phyloP scores from a whole-genome alignment of 2,329 filamentous ascomycete genomes.

The Aaosphaeria arxii region DNA sequence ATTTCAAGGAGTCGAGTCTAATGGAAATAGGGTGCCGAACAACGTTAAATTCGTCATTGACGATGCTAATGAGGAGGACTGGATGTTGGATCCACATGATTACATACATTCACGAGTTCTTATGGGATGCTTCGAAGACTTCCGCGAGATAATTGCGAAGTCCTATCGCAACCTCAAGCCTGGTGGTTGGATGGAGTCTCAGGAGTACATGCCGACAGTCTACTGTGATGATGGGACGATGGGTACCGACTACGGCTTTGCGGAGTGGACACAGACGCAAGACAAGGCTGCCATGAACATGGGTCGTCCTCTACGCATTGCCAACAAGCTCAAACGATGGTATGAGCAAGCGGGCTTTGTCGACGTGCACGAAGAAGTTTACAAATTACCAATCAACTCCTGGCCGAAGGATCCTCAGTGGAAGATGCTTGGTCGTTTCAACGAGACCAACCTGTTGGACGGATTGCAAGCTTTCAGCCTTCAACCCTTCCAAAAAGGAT shows the following conservation, averaged over 20 bases:
- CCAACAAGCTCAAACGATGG: conserved; percentile 52
- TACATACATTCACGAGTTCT: conserved; percentile 60
- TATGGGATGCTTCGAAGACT: conserved; percentile 57
- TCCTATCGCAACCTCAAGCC: conserved; percentile 53
- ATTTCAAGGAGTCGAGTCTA: background rate
- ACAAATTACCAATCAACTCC: conserved; percentile 52
- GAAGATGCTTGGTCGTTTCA: conserved; percentile 50
- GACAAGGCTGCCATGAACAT: conserved; percentile 46
- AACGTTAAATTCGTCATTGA: conserved; percentile 76
- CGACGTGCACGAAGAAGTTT: conserved; percentile 52
- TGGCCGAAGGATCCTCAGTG: conserved; percentile 50
- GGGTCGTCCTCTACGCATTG: conserved; percentile 50
- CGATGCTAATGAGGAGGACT: conserved; percentile 59
- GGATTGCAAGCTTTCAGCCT: conserved; percentile 45
- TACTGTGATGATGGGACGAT: conserved; percentile 56
- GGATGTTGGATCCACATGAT: conserved; percentile 57
- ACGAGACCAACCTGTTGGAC: conserved; percentile 45
- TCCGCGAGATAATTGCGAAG: conserved; percentile 53
- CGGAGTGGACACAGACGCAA: conserved; percentile 45
- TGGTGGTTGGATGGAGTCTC: conserved; percentile 51
- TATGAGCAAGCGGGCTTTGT: conserved; percentile 58
- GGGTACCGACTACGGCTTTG: conserved; percentile 44
- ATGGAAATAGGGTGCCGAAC: conserved; percentile 50
- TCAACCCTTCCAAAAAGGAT: conserved; percentile 40
- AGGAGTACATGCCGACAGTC: conserved; percentile 43